Evolutionary conservation across 139 green algal genomes (phyloP), one percentile per base, ranked within the genome.

Genomic region (Coelastrella sp.): DNA sequence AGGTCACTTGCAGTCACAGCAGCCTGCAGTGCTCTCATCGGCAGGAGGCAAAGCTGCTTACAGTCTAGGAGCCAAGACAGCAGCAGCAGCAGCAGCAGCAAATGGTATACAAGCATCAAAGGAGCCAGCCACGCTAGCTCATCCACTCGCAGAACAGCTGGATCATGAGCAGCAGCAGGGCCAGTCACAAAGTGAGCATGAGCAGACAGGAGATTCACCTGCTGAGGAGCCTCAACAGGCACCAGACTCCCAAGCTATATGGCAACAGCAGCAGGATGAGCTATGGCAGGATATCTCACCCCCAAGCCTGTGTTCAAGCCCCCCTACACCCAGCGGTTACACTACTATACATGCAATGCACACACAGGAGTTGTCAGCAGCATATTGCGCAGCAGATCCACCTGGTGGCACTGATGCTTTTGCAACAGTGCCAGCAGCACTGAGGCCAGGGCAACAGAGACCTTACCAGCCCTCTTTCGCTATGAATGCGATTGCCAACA

Each of bases 1-100:
- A n/a, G n/a, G n/a, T n/a, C n/a, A n/a, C n/a, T n/a, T n/a, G n/a
- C n/a, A n/a, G n/a, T n/a, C n/a, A n/a, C n/a, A n/a, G n/a, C n/a
- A n/a, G n/a, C n/a, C n/a, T n/a, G n/a, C n/a, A n/a, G n/a, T n/a
- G n/a, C n/a, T n/a, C n/a, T n/a, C n/a, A n/a, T n/a, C n/a, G n/a
- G n/a, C n/a, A n/a, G n/a, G n/a, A n/a, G n/a, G n/a, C n/a, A n/a
- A n/a, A n/a, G n/a, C n/a, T n/a, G n/a, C n/a, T n/a, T n/a, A n/a
- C n/a, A n/a, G n/a, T n/a, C n/a, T n/a, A n/a, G 7, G 72, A 5
- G 72, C 2, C 15, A 80, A 1, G n/a, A 66, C 45, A 45, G 48
- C n/a, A 66, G 40, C 69, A 78, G 69, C 69, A 59, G 69, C 69
- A 57, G 69, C 69, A 83, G 50, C 34, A 59, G 35, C 69, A 40